Evolutionary conservation across 139 green algal genomes (phyloP).

Genomic region (Chlorella sp.): DNA sequence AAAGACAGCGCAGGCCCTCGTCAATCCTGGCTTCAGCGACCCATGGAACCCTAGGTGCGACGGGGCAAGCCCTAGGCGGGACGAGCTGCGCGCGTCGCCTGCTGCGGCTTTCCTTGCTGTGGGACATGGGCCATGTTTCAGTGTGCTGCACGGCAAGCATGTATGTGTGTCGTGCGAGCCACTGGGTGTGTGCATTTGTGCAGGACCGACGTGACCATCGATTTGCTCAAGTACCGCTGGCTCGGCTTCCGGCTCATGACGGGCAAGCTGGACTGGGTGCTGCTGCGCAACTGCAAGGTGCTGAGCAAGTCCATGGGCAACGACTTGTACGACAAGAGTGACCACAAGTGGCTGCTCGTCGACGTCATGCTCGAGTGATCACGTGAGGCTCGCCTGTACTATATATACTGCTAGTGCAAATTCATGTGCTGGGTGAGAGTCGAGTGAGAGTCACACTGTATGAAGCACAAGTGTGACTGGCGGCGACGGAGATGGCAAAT

Average conservation of each 20-base stretch:
- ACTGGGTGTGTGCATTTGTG: too few species aligned
- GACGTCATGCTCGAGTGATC: conserved; percentile 22
- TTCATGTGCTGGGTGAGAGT: too few species aligned
- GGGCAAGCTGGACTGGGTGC: conserved; percentile 79
- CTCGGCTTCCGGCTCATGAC: conserved; percentile 48
- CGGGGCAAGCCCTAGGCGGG: too few species aligned
- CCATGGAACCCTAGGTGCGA: conserved; percentile 28
- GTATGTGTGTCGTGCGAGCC: too few species aligned
- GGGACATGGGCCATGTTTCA: too few species aligned
- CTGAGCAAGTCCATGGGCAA: conserved; percentile 56
- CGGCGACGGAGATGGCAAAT: too few species aligned
- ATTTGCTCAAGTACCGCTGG: conserved; percentile 59
- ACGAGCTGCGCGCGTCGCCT: too few species aligned
- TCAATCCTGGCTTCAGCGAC: conserved; percentile 74
- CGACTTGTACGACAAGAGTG: conserved; percentile 53
- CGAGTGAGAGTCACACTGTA: too few species aligned
- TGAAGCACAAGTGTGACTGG: too few species aligned
- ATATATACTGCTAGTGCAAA: too few species aligned
- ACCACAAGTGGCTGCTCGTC: conserved; percentile 77
- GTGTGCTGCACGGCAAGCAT: too few species aligned
- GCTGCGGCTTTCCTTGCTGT: too few species aligned
- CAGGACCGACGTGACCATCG: conserved; percentile 55
- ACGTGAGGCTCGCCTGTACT: neutral
- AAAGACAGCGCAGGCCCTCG: conserved; percentile 38
- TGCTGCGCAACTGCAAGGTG: conserved; percentile 47